Evolutionary conservation across 192 early-diverging fungal species (phyloP).

Genomic region (Piromyces sp.): DNA sequence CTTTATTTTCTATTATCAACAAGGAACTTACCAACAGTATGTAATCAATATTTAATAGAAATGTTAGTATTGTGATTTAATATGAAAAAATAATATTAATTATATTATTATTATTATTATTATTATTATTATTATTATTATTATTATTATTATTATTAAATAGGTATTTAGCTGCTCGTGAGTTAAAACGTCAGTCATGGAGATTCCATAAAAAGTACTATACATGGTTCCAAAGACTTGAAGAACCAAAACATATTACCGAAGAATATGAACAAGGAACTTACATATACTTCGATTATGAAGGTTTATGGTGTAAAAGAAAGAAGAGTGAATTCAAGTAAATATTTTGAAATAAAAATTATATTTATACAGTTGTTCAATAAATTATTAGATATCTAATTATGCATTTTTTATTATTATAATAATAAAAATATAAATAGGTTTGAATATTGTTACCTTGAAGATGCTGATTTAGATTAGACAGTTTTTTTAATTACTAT

Average conservation of each 20-base stretch:
- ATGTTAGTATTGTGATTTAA: too few relatives aligned
- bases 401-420: too few relatives aligned
- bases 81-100: too few relatives aligned
- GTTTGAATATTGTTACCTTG: constrained; percentile 77
- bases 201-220: constrained; percentile 95
- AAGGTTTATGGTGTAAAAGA: constrained; percentile 88
- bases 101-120: not conserved
- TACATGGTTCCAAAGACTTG: constrained; percentile 97
- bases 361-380: too few relatives aligned
- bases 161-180: constrained; percentile 78
- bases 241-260: constrained; percentile 87
- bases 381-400: too few relatives aligned
- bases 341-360: too few relatives aligned
- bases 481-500: not conserved
- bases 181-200: constrained; percentile 93
- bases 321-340: constrained; percentile 89
- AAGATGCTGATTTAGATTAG: constrained; percentile 55
- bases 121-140: not conserved
- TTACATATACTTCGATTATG: constrained; percentile 97
- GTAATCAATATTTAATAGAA: constrained; percentile 3
- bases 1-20: constrained; percentile 96
- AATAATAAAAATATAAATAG: constrained; percentile 17
- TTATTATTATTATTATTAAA: not conserved
- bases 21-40: constrained; percentile 91
- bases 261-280: constrained; percentile 96